Base-by-base conservation (phyloP, 2,329 filamentous ascomycete species). In the Aspergillus phoenicis region DNA sequence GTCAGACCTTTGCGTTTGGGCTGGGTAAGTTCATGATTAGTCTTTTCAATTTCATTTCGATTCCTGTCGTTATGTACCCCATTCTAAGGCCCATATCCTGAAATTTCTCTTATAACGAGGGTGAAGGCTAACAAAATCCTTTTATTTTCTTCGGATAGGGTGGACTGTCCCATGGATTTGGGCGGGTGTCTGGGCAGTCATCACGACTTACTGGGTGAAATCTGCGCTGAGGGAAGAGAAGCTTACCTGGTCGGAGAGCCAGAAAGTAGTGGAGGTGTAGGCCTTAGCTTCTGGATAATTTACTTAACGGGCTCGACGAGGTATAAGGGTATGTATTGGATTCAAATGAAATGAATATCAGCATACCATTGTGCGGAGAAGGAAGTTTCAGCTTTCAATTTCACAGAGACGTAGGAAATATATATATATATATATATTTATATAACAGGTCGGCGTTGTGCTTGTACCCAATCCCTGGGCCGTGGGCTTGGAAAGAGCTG, bases 201-300 rank as follows among this genome's bases (percentile, higher is more conserved):
- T 56, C 26, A 56, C 53, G 15, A 56, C 53, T 17, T 56, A 56
- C 38, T 56, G 53, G 39, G 53, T 20, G 2, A 56, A 56, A 13
- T 56, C 39, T 45, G 53, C 53, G 13, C 20, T 56, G 39, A 45
- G 36, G 39, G 39, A 56, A 24, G 53, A 56, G 53, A 26, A 45
- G 45, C 53, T 20, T 15, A 47, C 26, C 53, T 56, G 53, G 53
- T 47, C 38, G 10, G 38, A 47, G 26, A 15, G 15, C 36, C 10
- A 39, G 8, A n/a, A n/a, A n/a, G 15, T 4, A n/a, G 15, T 13
- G 1, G 36, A 5, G 36, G 36, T 39, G 36, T 39, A 39, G 36
- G 15, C 3, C 4, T 39, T 39, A 6, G 5, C 5, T 39, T 20
- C 20, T 20, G 20, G 20, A 20, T 20, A 20, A 2, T 2, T 20